Evolutionary conservation across 2,329 filamentous ascomycete genomes (phyloP), one percentile per base, ranked within the genome.

Genomic region (Thielaviopsis musarum): DNA sequence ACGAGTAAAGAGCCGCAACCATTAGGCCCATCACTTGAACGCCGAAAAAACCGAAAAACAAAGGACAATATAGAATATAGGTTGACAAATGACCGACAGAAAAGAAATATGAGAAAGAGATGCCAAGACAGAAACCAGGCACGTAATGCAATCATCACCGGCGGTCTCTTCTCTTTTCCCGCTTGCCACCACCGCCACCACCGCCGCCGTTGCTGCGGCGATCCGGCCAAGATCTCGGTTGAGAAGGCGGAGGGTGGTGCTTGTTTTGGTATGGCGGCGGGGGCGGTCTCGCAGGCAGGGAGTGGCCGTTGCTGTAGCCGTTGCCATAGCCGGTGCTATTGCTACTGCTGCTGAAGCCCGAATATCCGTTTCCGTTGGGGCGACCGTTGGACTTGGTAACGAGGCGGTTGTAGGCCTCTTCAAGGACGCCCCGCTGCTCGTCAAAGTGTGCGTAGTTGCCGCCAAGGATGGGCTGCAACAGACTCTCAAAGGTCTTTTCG

Each of bases 371-470:
- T 9, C 45, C n/a, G n/a, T 12, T 49, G n/a, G 45, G 19, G 15
- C n/a, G 45, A 13, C 45, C n/a, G 45, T 49, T 49, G 22, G 30
- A 17, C 13, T 52, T 59, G n/a, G 22, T n/a, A n/a, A 53, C 28
- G 15, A 57, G 48, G 26, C 59, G 59, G 7, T 19, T 19, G 57
- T 57, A 59, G 21, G 57, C 55, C 19, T 54, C 26, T 24, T 62
- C 57, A 6, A 62, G 54, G 15, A 54, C 48, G 19, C 57, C 22
- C 26, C 63, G 59, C 48, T 64, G 63, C 26, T 58, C 45, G 22
- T 62, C 58, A 22, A 64, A 63, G 30, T 61, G 57, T 3, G 30
- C 49, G 54, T 64, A 64, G 59, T 64, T 64, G 17, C 62, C 63
- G 15, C 60, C 63, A 10, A 64, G 56, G 17, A 64, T 59, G 24